Conservation (phyloP, 2,329 filamentous ascomycete genomes). For the Didymella pinodella region DNA sequence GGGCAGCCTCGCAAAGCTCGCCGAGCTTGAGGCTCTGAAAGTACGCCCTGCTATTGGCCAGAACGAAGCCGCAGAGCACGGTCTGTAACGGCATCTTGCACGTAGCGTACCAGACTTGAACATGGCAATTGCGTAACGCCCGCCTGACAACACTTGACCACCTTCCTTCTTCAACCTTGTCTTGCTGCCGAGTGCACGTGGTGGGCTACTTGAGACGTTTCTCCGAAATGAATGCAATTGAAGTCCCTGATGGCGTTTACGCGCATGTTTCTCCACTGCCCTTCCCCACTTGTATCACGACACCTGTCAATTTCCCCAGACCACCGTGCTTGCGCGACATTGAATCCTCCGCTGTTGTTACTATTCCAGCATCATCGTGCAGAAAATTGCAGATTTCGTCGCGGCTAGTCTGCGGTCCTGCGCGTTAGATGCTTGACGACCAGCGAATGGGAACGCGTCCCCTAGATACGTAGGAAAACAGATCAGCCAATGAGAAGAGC, state of each 20-base stretch:
- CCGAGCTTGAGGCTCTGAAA: constrained; percentile 41
- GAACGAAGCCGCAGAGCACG: constrained; percentile 21
- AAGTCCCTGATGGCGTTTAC: constrained; percentile 30
- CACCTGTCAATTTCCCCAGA: constrained; percentile 19
- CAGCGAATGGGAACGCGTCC: constrained; percentile 28
- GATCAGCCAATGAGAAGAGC: constrained; percentile 30
- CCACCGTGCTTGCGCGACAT: constrained; percentile 7
- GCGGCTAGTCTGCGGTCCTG: constrained; percentile 11
- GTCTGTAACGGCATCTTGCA: constrained; percentile 30
- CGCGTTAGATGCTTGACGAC: constrained; percentile 13
- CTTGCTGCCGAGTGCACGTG: constrained; percentile 15
- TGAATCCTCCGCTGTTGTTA: constrained; percentile 2
- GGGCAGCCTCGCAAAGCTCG: constrained; percentile 41
- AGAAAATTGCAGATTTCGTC: constrained; percentile 14
- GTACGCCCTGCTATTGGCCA: constrained; percentile 22
- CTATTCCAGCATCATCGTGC: constrained; percentile 22
- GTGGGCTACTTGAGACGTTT: constrained; percentile 8
- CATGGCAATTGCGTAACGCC: constrained; percentile 31
- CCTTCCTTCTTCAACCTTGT: constrained; percentile 18
- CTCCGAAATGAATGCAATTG: constrained; percentile 1
- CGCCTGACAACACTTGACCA: constrained; percentile 10
- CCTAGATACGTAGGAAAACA: constrained; percentile 15
- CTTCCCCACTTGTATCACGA: constrained; percentile 16
- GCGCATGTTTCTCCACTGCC: constrained; percentile 25
- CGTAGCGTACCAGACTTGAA: constrained; percentile 25